phyloP scores from a whole-genome alignment of 805 yeast species.

The Wickerhamiella sorbophila region DNA sequence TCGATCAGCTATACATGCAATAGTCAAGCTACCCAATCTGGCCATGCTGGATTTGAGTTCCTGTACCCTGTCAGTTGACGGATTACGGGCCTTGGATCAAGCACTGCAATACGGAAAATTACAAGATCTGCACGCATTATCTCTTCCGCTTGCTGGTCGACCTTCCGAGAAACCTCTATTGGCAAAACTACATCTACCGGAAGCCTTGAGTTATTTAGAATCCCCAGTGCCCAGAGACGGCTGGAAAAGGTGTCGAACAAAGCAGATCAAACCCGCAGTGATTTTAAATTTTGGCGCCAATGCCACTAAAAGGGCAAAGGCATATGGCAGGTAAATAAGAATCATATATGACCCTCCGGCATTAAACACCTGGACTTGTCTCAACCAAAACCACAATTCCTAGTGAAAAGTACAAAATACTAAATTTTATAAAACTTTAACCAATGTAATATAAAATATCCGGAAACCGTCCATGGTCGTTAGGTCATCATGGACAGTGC shows the following conservation, averaged over 20 bases:
- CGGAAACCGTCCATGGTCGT: too few relatives aligned
- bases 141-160: conserved; percentile 4
- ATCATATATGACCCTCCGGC: too few relatives aligned
- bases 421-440: too few relatives aligned
- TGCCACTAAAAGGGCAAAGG: neutral
- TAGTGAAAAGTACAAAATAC: too few relatives aligned
- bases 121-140: conserved; percentile 1
- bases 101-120: conserved; percentile 4
- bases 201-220: conserved; percentile 3
- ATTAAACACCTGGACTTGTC: too few relatives aligned
- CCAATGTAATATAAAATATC: too few relatives aligned
- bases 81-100: conserved; percentile 2
- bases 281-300: neutral
- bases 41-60: conserved; percentile 2
- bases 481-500: conserved; percentile 36
- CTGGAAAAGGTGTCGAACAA: neutral
- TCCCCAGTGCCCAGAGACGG: neutral
- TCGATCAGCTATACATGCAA: neutral
- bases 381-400: too few relatives aligned
- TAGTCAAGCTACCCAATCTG: neutral
- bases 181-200: neutral
- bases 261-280: neutral
- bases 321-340: too few relatives aligned
- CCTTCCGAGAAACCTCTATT: conserved; percentile 1
- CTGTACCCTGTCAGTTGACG: neutral